These are phyloP conservation scores for Theobroma grandiflorum DNA, from an alignment of 441 rosid genomes.

Conservation along the genomic window DNA sequence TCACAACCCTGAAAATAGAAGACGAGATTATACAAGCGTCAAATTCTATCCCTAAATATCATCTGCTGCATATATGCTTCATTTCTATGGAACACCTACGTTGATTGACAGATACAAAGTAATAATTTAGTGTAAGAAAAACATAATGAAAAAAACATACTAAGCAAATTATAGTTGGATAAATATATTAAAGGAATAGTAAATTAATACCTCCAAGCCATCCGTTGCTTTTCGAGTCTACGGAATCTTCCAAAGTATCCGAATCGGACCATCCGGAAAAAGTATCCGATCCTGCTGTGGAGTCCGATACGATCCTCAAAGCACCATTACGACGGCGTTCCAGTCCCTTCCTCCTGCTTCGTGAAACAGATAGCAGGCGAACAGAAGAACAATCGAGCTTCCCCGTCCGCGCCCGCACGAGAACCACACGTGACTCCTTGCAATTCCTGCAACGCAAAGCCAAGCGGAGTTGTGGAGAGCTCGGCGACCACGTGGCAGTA, in stretches of 20 bases:
- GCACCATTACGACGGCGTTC: constrained; percentile 38
- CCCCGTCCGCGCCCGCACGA: constrained; percentile 38
- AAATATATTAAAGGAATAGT: not conserved
- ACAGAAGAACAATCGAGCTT: constrained; percentile 36
- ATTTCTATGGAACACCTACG: not conserved
- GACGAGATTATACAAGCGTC: not conserved
- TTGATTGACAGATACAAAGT: not conserved
- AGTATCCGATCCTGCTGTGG: constrained; percentile 39
- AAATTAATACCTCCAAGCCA: constrained; percentile 58
- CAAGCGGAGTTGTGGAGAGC: constrained; percentile 75
- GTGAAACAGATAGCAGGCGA: constrained; percentile 36
- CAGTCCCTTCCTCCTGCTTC: constrained; percentile 22
- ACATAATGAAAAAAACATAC: not conserved
- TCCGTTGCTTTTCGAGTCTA: constrained; percentile 48
- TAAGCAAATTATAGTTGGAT: not conserved
- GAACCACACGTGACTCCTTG: constrained; percentile 31
- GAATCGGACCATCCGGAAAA: constrained; percentile 81
- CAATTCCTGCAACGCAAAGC: constrained; percentile 44
- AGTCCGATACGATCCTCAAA: constrained; percentile 45
- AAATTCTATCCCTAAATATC: constrained; percentile 7
- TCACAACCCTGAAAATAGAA: not conserved
- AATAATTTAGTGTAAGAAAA: not conserved
- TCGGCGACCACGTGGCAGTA: constrained; percentile 57
- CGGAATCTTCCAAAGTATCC: constrained; percentile 43
- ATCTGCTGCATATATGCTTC: not conserved